Base-by-base conservation (phyloP, 1,284 basidiomycete genomes). In the Golubevia pallescens region DNA sequence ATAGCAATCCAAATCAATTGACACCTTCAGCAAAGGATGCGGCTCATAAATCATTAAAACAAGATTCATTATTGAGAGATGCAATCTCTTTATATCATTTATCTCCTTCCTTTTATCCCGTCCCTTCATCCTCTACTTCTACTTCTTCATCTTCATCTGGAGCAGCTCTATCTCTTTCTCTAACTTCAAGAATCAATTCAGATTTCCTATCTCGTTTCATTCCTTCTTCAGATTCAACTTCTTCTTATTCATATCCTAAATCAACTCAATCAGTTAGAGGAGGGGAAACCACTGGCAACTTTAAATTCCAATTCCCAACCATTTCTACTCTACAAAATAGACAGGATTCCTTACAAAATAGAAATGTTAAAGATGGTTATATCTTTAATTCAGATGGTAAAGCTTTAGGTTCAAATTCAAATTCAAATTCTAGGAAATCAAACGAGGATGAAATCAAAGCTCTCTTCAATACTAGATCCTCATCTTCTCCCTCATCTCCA, bases 31-130 rank as follows among this genome's bases (percentile, higher is more conserved):
- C n/a, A n/a, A n/a, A n/a, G n/a, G n/a, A n/a, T n/a, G n/a, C n/a
- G n/a, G 34, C 10, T 38, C 34, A 38, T 10, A 4, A 38, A 38
- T 38, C 34, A 4, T 10, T 38, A 4, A 38, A 38, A 38, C 3
- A 4, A 4, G 34, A 38, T 10, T 38, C 34, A 38, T 10, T 38
- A 5, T 67, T 84, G 23, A 72, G 81, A 57, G 67, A 69, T 21
- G 82, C 82, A 1, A 73, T 85, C 48, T 68, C 79, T 56, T 72
- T 85, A 59, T 85, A 84, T 65, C 82, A 85, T 61, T 62, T 80
- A 34, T 70, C 79, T 5, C 72, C 75, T 0, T 69, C 68, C 21
- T 85, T 84, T 65, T 75, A 76, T 58, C 81, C 81, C 10, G 67
- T 63, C n/a, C 69, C 72, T 6, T 58, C 63, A 52, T 62, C 24